Conservation (phyloP, 2,329 filamentous ascomycete species). For the Camillea tinctor region DNA sequence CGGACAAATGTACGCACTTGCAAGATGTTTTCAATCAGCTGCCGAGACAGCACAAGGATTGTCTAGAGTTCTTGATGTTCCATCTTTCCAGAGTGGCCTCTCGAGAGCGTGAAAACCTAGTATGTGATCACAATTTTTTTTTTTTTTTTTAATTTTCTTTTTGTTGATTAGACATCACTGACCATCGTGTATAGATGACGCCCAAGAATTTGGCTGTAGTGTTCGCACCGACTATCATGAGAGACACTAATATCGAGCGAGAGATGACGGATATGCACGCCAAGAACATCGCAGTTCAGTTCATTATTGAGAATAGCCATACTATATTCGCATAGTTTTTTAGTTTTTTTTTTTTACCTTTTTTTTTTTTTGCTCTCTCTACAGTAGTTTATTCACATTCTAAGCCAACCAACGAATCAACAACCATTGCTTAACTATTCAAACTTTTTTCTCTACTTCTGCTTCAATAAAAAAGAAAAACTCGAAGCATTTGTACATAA, state of each 20-base stretch:
- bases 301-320: slow-evolving; percentile 86
- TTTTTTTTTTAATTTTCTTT: too few species aligned
- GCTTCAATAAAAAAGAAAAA: too few species aligned
- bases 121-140: slow-evolving; percentile 48
- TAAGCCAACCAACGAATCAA: too few species aligned
- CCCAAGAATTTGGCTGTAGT: slow-evolving; percentile 95
- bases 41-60: slow-evolving; percentile 81
- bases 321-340: slow-evolving; percentile 65
- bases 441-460: too few species aligned
- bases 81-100: slow-evolving; percentile 85
- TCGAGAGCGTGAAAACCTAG: slow-evolving; percentile 80
- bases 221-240: slow-evolving; percentile 97
- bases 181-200: slow-evolving; percentile 67
- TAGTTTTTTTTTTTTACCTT: slow-evolving; percentile 10
- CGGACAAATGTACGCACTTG: slow-evolving; percentile 69
- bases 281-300: slow-evolving; percentile 90
- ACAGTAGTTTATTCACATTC: background rate
- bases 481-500: too few species aligned
- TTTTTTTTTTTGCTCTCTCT: slow-evolving; percentile 8
- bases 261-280: slow-evolving; percentile 96
- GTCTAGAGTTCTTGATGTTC: slow-evolving; percentile 90
- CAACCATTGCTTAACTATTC: too few species aligned
- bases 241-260: slow-evolving; percentile 81
- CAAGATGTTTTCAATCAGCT: slow-evolving; percentile 73
- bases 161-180: slow-evolving; percentile 16